Percentiles rank a stretch among this genome's conserved stretches.
phyloP scores from a whole-genome alignment of 352 stramenopile genomes.

The Phytophthora fragariae region DNA sequence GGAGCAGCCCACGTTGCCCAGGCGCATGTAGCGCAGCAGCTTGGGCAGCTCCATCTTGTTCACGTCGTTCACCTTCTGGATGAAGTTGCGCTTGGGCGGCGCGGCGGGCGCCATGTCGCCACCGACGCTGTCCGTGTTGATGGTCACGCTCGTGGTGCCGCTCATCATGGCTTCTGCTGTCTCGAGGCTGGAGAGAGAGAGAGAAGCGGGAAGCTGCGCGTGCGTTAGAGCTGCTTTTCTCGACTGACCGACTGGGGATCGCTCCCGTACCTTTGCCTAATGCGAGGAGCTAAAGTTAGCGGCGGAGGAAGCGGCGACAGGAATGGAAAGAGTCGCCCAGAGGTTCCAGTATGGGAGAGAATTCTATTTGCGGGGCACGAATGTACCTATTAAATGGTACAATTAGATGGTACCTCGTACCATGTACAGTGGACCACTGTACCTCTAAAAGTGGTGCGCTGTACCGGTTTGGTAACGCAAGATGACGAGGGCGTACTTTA shows the following conservation, averaged over 20 bases:
- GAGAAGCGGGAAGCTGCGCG: constrained; percentile 3
- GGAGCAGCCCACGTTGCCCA: constrained; percentile 86
- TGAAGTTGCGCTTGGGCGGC: constrained; percentile 73
- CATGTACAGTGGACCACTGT: no score
- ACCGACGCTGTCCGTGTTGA: constrained; percentile 82
- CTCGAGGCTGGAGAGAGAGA: not conserved
- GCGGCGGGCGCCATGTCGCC: constrained; percentile 55
- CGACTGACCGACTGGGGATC: constrained; percentile 9
- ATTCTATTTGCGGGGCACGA: not conserved
- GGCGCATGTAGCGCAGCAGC: constrained; percentile 86
- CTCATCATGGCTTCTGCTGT: constrained; percentile 61
- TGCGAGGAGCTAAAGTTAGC: constrained; percentile 30
- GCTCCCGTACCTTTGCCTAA: not conserved
- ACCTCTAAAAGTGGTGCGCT: no score
- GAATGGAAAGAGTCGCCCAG: constrained; percentile 14
- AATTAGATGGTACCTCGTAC: not conserved
- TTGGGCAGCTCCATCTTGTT: constrained; percentile 93
- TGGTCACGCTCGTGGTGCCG: constrained; percentile 67
- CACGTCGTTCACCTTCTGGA: constrained; percentile 87
- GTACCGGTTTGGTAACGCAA: no score
- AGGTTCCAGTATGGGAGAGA: constrained; percentile 13
- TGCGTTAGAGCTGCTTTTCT: constrained; percentile 20
- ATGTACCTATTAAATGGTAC: not conserved
- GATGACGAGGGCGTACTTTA: constrained; percentile 14
- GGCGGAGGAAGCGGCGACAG: constrained; percentile 12